Conservation (phyloP, 768 basidiomycete species). For the Trametes cingulata region DNA sequence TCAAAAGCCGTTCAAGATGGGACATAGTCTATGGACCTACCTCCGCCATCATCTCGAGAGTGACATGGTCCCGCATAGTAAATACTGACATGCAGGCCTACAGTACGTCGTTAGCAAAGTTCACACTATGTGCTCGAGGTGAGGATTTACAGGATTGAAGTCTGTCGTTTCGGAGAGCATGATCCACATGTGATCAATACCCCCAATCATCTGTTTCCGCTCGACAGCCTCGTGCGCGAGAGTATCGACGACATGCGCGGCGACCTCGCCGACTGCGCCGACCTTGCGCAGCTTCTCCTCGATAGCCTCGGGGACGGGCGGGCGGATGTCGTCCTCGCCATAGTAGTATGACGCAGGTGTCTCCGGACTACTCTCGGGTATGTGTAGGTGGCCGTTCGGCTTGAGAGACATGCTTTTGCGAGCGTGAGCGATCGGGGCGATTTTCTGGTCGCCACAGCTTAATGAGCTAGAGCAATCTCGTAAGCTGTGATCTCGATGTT, state of each 20-base stretch:
- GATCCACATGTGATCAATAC: conserved; percentile 28
- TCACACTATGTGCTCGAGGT: neutral
- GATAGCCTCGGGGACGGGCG: conserved; percentile 11
- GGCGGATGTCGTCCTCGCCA: conserved; percentile 9
- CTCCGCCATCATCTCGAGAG: conserved; percentile 10
- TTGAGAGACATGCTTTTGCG: neutral
- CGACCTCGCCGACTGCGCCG: neutral
- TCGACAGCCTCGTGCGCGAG: conserved; percentile 21
- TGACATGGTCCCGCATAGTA: conserved; percentile 6
- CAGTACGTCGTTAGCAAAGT: no score
- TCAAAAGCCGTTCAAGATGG: neutral
- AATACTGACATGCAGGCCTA: conserved; percentile 17
- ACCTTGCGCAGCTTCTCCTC: conserved; percentile 20
- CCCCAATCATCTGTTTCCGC: conserved; percentile 25
- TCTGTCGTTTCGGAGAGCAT: conserved; percentile 23
- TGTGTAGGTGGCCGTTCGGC: neutral
- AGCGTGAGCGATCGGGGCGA: neutral
- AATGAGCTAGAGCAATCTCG: no score
- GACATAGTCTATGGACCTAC: neutral
- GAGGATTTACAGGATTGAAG: conserved; percentile 25
- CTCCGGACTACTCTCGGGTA: conserved; percentile 10
- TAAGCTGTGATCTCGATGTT: no score
- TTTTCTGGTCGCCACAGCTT: neutral
- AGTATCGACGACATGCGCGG: conserved; percentile 10
- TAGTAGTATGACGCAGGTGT: conserved; percentile 21